Conservation (phyloP, 2,329 filamentous ascomycete species). For the Knufia fluminis region DNA sequence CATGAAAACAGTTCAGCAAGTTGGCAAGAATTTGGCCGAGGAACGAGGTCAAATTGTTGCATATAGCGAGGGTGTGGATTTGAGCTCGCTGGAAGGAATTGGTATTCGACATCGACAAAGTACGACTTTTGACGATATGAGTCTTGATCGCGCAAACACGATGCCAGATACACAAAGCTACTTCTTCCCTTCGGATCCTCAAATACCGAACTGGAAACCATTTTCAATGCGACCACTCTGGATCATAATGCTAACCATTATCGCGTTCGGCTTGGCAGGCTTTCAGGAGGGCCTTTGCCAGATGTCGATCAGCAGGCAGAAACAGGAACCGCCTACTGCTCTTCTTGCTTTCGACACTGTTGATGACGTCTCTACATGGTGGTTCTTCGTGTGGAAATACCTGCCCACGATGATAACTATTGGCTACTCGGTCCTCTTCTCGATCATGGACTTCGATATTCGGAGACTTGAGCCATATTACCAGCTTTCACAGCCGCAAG, state of each 20-base stretch:
- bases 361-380: slow-evolving; percentile 22
- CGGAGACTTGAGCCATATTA: slow-evolving; percentile 44
- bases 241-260: slow-evolving; percentile 25
- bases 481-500: slow-evolving; percentile 29
- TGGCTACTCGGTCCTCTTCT: slow-evolving; percentile 41
- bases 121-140: slow-evolving; percentile 7
- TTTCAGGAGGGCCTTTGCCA: slow-evolving; percentile 30
- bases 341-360: slow-evolving; percentile 26
- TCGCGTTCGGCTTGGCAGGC: slow-evolving; percentile 26
- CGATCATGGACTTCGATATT: slow-evolving; percentile 42
- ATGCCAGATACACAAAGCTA: slow-evolving; percentile 26
- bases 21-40: slow-evolving; percentile 35
- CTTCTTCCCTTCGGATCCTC: slow-evolving; percentile 28
- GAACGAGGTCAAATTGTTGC: slow-evolving; percentile 37
- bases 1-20: slow-evolving; percentile 25
- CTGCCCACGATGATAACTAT: slow-evolving; percentile 40
- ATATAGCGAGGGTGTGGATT: slow-evolving; percentile 34
- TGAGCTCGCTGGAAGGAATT: slow-evolving; percentile 29
- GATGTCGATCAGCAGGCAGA: slow-evolving; percentile 28
- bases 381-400: slow-evolving; percentile 33
- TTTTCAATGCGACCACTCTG: slow-evolving; percentile 28
- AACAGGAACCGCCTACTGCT: slow-evolving; percentile 25
- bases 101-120: slow-evolving; percentile 10
- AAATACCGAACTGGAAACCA: slow-evolving; percentile 30
- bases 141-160: slow-evolving; percentile 26